Base-by-base conservation (phyloP, 2,329 filamentous ascomycete species). In the Basipetospora chlamydospora region DNA sequence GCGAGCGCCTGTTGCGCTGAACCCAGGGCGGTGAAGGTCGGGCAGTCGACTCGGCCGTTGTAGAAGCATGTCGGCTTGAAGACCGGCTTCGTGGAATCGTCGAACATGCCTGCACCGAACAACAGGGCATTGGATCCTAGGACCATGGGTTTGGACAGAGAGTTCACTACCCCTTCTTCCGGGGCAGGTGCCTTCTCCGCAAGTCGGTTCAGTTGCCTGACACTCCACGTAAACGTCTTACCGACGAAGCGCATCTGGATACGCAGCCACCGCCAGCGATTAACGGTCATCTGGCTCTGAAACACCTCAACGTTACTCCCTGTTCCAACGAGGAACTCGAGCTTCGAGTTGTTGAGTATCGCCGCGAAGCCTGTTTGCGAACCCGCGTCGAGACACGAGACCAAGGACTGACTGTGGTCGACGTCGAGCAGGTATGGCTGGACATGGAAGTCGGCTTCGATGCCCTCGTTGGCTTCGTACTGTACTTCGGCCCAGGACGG, bases 41-140 rank as follows among this genome's bases (percentile, higher is more conserved):
- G 44, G 12, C 39, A 40, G 40, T 47, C 45, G 7, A 47, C 18
- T 11, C 43, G 35, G 18, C 45, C 45, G 38, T 47, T 47, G 30
- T 41, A 45, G 34, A 39, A 41, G 25, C 33, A 32, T n/a, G 29
- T 25, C 6, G 41, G 41, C 9, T 18, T 29, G 26, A 33, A 21
- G 13, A 18, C 13, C 18, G 35, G 28, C 11, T 37, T 16, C 18
- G 31, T 32, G 15, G 31, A 16, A 21, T 26, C 12, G 11, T 31
- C 29, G 10, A 31, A 31, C 29, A 31, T 31, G 16, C 40, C 34
- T 2, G 42, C 43, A 12, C 33, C 31, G 31, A 39, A 42, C 11
- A 37, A 25, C 8, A 42, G 33, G 10, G 30, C 28, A 6, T 28
- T 37, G 8, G 29, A 13, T 15, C 20, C 17, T 17, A 20, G 26